A percentile compares a stretch with the other conserved stretches of the same genome.
These are phyloP conservation scores for Penicillium argentinense DNA, from an alignment of 495 filamentous ascomycete species.

Conservation along the genomic window DNA sequence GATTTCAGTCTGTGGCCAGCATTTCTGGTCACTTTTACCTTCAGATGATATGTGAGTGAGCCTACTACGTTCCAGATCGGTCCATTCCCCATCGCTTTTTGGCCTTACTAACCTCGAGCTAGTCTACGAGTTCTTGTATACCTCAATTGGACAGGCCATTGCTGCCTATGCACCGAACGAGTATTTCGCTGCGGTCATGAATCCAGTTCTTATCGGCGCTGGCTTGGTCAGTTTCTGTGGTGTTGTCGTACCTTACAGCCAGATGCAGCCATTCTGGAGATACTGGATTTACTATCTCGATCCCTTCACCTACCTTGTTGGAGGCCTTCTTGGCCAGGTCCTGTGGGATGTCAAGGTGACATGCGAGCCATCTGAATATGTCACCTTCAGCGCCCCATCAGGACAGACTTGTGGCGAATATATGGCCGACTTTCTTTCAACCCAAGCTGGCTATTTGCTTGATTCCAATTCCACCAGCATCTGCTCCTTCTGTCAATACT, in stretches of 20 bases:
- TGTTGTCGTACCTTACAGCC: conserved; percentile 51
- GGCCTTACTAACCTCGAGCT: background rate
- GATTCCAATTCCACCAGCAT: conserved; percentile 49
- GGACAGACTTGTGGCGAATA: conserved; percentile 71
- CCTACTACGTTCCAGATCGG: no score
- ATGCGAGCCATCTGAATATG: conserved; percentile 58
- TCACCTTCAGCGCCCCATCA: conserved; percentile 58
- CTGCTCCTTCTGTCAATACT: conserved; percentile 64
- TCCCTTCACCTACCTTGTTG: conserved; percentile 56
- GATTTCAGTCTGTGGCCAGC: conserved; percentile 41
- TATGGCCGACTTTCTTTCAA: conserved; percentile 51
- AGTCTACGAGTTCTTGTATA: conserved; percentile 50
- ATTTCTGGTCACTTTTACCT: conserved; percentile 49
- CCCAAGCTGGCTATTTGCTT: conserved; percentile 57
- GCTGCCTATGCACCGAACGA: conserved; percentile 57
- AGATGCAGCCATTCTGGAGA: conserved; percentile 56
- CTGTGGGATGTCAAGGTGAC: conserved; percentile 49
- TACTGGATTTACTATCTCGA: conserved; percentile 61
- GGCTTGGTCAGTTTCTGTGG: conserved; percentile 56
- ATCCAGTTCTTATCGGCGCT: conserved; percentile 49
- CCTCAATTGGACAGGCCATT: conserved; percentile 46
- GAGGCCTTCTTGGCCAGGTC: conserved; percentile 44
- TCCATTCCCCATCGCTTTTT: background rate
- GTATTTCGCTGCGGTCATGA: conserved; percentile 54
- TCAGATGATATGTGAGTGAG: conserved; percentile 48